Base-by-base conservation (phyloP, 1,284 basidiomycete genomes). In the Ceratobasidium sp. region DNA sequence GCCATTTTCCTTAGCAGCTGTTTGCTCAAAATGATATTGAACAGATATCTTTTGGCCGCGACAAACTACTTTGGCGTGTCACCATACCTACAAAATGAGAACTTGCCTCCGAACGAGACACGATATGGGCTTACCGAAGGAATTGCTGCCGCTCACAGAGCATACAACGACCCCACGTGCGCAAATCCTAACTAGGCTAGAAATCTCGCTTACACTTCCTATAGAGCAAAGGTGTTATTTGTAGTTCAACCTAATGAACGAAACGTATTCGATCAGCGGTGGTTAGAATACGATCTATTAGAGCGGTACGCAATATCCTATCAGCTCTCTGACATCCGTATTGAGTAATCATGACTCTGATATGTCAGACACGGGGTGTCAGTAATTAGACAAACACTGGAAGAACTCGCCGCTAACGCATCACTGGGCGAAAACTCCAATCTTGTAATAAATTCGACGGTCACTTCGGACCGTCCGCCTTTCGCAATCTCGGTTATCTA, bases 251-350 rank as follows among this genome's bases (percentile, higher is more conserved):
- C 92, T 9, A 90, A 91, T 39, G 98, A 99, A 85, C 89, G 97
- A n/a, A 99, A 99, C 84, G 90, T 97, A 0, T 99, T 99, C 83
- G 97, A 99, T 84, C 98, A 99, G 84, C 89, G 93, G 4, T 92
- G 90, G 86, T 85, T 99, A 18, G 96, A 99, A 85, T 97, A 96
- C 81, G 92, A 95, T 80, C 87, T 99, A 0, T 84, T 95, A 0
- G 91, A 95, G 82, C 89, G 85, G 93, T 95, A 83, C 68, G 88
- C 15, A 68, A 33, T 60, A 46, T 23, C 56, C 13, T 12, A 23
- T 23, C 5, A 55, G n/a, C 9, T 55, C 15, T 13, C 49, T 51
- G 5, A 23, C n/a, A 5, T n/a, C 20, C 53, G 53, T 23, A 55
- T n/a, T 23, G 20, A 55, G 53, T 23, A 55, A 12, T 23, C 23